Evolutionary conservation across 768 basidiomycete genomes (phyloP), one percentile per base, ranked within the genome.

Genomic region (Naganishia antarctica): DNA sequence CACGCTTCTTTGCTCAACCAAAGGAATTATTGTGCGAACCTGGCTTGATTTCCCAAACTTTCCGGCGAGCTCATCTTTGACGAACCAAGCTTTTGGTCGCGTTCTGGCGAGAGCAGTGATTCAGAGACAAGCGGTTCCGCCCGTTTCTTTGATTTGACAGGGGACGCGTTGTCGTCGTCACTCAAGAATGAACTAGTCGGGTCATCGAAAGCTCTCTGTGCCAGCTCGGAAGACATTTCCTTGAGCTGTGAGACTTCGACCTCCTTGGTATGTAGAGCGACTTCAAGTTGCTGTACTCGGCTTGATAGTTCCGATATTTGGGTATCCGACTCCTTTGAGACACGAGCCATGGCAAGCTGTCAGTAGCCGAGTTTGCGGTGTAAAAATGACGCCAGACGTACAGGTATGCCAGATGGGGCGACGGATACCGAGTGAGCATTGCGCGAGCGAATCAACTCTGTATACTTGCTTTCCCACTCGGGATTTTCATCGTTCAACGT

Each of bases 401-500:
- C 46, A 28, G 34, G 13, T 2, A n/a, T n/a, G n/a, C n/a, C n/a
- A n/a, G n/a, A n/a, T 26, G 62, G 44, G 44, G 25, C 1, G 49
- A 9, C n/a, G 31, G 25, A 16, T 28, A n/a, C 6, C 16, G 16
- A 40, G 45, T 67, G 29, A 15, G 68, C 69, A 53, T 71, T 63
- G 23, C 41, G 46, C 15, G 67, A 63, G 40, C 74, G 74, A 12
- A 71, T 21, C 23, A 60, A 46, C 4, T 60, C 43, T 44, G 41
- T 46, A 60, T 45, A 60, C 23, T 45, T 60, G 41, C 45, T 60
- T 34, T 60, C 59, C 59, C 59, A 67, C 4, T 41, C 46, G 0
- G 81, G 78, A 75, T 89, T 90, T 25, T 81, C 71, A 74, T 96
- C 93, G 21, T 94, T 87, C 4, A 99, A 84, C 62, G 86, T 85